Percentiles rank a stretch among this genome's conserved stretches.
These are phyloP conservation scores for Mortierella sp. DNA, from an alignment of 371 early-diverging fungal genomes.

Conservation along the genomic window DNA sequence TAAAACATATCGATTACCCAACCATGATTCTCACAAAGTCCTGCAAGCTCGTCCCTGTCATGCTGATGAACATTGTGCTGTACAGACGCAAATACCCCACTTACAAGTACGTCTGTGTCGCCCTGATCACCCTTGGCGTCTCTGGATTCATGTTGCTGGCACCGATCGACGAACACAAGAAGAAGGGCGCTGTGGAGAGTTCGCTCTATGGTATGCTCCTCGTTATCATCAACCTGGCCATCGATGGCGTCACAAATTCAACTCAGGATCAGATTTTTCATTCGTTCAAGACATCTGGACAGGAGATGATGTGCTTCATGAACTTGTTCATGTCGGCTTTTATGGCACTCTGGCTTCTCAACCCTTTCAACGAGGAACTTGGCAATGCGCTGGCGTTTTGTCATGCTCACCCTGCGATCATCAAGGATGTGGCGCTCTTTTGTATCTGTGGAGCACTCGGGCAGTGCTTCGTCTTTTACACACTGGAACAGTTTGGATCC, in stretches of 20 bases:
- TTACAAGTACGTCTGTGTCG: constrained; percentile 88
- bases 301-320: constrained; percentile 98
- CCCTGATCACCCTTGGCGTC: constrained; percentile 89
- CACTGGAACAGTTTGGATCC: constrained; percentile 92
- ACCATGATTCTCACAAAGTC: constrained; percentile 97
- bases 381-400: constrained; percentile 83
- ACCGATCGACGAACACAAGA: constrained; percentile 56
- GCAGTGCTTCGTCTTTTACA: constrained; percentile 98
- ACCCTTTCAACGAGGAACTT: constrained; percentile 79
- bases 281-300: constrained; percentile 79
- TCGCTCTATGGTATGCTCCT: constrained; percentile 83
- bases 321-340: constrained; percentile 82
- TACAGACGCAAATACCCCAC: constrained; percentile 85
- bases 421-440: constrained; percentile 80
- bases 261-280: constrained; percentile 96
- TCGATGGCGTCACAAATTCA: constrained; percentile 98
- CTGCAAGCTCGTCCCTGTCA: constrained; percentile 97
- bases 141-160: constrained; percentile 93
- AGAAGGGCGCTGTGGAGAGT: constrained; percentile 55
- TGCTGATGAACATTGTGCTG: constrained; percentile 93
- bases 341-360: constrained; percentile 79
- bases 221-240: constrained; percentile 82
- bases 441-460: constrained; percentile 94
- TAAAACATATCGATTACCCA: constrained; percentile 96
- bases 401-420: constrained; percentile 77